A percentile compares a stretch with the other conserved stretches of the same genome.
Evolutionary conservation across 495 filamentous ascomycete species (phyloP).

Genomic region (Filosporella fistucella): DNA sequence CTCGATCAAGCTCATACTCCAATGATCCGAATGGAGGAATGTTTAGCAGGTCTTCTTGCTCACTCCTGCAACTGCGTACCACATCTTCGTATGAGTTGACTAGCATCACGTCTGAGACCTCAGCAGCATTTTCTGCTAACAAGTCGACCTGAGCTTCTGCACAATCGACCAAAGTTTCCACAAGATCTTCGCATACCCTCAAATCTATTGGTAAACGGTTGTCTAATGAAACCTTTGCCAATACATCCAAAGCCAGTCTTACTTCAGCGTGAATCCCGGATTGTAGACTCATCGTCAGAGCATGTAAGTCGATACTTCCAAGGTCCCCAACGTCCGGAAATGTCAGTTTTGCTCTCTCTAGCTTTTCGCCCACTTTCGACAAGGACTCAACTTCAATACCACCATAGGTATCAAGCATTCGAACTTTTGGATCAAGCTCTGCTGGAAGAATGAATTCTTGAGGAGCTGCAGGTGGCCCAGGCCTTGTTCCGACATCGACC

Average conservation of each 20-base stretch:
- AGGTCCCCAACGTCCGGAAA: conserved; percentile 74
- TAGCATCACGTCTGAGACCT: conserved; percentile 78
- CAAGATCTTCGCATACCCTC: conserved; percentile 76
- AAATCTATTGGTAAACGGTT: conserved; percentile 57
- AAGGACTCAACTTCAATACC: conserved; percentile 60
- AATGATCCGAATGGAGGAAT: conserved; percentile 68
- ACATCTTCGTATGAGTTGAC: conserved; percentile 85
- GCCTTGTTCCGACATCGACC: conserved; percentile 2
- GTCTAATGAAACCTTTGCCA: conserved; percentile 68
- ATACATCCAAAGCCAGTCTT: conserved; percentile 78
- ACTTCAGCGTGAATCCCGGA: conserved; percentile 87
- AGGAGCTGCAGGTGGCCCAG: conserved; percentile 3
- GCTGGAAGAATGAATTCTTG: conserved; percentile 25
- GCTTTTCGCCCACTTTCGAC: conserved; percentile 55
- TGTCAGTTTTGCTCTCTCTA: conserved; percentile 61
- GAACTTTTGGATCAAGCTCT: conserved; percentile 59
- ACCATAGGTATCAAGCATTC: conserved; percentile 54
- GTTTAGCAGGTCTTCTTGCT: conserved; percentile 64
- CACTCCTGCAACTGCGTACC: conserved; percentile 65
- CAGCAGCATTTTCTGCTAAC: conserved; percentile 71
- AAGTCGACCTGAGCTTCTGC: conserved; percentile 81
- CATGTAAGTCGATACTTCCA: conserved; percentile 83
- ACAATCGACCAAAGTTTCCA: conserved; percentile 85
- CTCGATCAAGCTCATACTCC: conserved; percentile 78
- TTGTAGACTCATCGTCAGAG: conserved; percentile 88